Percentiles rank a stretch among this genome's conserved stretches.
Evolutionary conservation across 1,139 yeast species (phyloP).

Genomic region (Geotrichum reessii): DNA sequence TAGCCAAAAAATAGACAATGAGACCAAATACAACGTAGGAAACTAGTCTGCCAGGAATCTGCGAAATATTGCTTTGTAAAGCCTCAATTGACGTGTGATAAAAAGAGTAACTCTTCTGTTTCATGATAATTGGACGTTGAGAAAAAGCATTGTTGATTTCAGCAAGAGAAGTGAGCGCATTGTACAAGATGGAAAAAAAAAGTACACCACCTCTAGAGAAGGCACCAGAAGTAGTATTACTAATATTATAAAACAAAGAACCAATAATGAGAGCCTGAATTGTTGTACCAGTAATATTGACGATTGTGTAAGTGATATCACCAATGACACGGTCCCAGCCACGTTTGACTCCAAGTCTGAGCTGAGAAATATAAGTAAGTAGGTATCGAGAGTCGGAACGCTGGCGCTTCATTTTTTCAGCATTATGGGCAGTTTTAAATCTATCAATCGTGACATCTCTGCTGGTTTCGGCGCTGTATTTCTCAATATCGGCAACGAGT

Average conservation of each 20-base stretch:
- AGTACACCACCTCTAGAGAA: conserved; percentile 47
- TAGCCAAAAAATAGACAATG: conserved; percentile 39
- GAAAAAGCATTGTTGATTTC: conserved; percentile 40
- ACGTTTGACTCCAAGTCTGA: conserved; percentile 39
- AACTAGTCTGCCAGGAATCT: conserved; percentile 36
- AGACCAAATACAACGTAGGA: conserved; percentile 34
- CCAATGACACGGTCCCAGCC: conserved; percentile 52
- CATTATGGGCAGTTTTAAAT: conserved; percentile 12
- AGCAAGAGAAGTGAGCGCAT: conserved; percentile 41
- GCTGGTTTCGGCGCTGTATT: conserved; percentile 38
- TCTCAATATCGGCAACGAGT: conserved; percentile 38
- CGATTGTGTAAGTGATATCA: conserved; percentile 47
- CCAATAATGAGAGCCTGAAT: conserved; percentile 48
- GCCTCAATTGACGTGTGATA: conserved; percentile 46
- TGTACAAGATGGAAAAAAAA: conserved; percentile 41
- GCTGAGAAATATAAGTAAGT: conserved; percentile 35
- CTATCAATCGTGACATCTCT: conserved; percentile 32
- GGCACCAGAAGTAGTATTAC: conserved; percentile 45
- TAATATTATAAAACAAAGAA: conserved; percentile 51
- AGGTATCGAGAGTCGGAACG: conserved; percentile 35
- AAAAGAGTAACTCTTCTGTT: conserved; percentile 42
- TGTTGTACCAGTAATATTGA: conserved; percentile 44
- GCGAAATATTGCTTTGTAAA: conserved; percentile 36
- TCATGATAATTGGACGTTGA: conserved; percentile 40
- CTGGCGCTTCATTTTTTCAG: conserved; percentile 32